Conservation (phyloP, 2,329 filamentous ascomycete genomes). For the Fusarium luffae region DNA sequence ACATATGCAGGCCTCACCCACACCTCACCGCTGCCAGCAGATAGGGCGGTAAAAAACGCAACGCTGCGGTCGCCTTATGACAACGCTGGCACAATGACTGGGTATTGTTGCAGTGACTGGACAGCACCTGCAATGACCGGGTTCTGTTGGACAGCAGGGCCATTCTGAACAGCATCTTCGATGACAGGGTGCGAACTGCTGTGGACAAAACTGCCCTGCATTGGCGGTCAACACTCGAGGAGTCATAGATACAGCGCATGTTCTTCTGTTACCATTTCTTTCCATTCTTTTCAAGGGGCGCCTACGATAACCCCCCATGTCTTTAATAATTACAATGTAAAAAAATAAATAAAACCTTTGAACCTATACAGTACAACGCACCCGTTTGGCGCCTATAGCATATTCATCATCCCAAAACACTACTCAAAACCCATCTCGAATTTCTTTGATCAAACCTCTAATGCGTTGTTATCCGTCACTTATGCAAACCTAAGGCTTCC, state of each 20-base stretch:
- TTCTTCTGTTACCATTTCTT: slow-evolving; percentile 25
- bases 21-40: slow-evolving; percentile 18
- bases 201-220: slow-evolving; percentile 5
- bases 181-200: not conserved
- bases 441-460: slow-evolving; percentile 15
- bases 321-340: slow-evolving; percentile 46
- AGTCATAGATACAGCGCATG: not conserved
- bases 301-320: slow-evolving; percentile 27
- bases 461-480: slow-evolving; percentile 21
- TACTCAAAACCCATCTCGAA: slow-evolving; percentile 29
- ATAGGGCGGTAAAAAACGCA: slow-evolving; percentile 17
- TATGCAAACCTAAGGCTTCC: slow-evolving; percentile 60
- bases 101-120: not conserved
- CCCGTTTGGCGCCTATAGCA: slow-evolving; percentile 46
- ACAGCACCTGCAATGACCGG: not conserved
- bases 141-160: not conserved
- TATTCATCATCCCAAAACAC: slow-evolving; percentile 45
- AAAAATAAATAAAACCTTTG: slow-evolving; percentile 28
- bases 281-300: slow-evolving; percentile 38
- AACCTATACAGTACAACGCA: slow-evolving; percentile 47
- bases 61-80: slow-evolving; percentile 14
- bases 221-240: not conserved
- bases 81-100: slow-evolving; percentile 1
- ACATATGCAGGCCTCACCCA: slow-evolving; percentile 33
- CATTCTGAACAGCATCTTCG: not conserved